Base-by-base conservation (phyloP, 1,284 basidiomycete genomes). In the Pulveroboletus sp. region DNA sequence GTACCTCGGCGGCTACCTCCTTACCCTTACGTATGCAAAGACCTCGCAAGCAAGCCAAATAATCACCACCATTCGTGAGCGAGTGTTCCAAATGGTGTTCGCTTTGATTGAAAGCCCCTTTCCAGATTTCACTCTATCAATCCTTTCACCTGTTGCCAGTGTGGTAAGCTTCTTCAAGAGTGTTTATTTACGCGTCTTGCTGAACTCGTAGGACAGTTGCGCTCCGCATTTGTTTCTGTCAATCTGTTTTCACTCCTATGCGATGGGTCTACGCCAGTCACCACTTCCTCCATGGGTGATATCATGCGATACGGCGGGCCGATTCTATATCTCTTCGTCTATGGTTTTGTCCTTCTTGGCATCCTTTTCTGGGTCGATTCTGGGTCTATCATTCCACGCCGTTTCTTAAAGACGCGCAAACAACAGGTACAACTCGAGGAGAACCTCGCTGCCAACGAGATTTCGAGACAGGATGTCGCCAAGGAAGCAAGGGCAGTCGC, bases 231-330 rank as follows among this genome's bases (percentile, higher is more conserved):
- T 31, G 81, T 93, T 15, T 87, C 87, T 0, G 78, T 91, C 65
- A 92, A 93, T 68, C 70, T 91, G 3, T 93, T 92, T 70, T 87
- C 84, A 8, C 75, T 92, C 18, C 81, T 91, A 1, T 92, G 91
- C 65, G 74, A 86, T 58, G 86, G 86, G 10, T 71, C 77, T 1
- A 76, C 77, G 10, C 73, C 77, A 1, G 77, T 84, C 35, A 80
- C 80, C 0, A 63, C 78, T 0, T 68, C 76, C 1, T 78, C 81
- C 1, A 73, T 84, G 54, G 81, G 82, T 9, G 64, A 71, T 46
- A 84, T 94, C 53, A 74, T 75, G 58, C 78, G 82, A 59, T 91
- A 81, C 60, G 91, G 91, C 5, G 88, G 86, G 3, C 91, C 91
- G 0, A 90, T 93, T 59, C 63, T 83, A 2, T 94, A 92, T 64